These are phyloP conservation scores for Psidium guajava DNA, from an alignment of 345 rosid species.

Conservation along the genomic window DNA sequence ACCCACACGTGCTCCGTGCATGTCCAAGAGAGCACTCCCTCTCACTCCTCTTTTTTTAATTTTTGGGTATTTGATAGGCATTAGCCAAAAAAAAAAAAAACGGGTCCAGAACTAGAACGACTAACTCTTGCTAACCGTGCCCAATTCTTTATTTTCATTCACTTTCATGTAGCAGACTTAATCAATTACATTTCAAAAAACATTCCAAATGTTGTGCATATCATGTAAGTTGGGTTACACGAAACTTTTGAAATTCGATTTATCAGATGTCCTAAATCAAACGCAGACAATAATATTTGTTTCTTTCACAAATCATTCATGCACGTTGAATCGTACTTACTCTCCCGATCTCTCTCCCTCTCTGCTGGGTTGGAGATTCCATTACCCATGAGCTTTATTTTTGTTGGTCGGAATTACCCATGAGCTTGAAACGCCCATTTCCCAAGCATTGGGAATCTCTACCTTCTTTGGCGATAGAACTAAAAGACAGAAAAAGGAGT, in stretches of 20 bases:
- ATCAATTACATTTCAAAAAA: background rate
- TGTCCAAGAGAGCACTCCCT: background rate
- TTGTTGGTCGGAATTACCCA: too few species aligned
- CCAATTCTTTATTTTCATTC: background rate
- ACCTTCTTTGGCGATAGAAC: background rate
- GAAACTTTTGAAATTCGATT: background rate
- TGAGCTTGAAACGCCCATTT: background rate
- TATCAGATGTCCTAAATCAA: too few species aligned
- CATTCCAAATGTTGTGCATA: background rate
- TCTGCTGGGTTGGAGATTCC: conserved; percentile 7
- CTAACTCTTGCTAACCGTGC: background rate
- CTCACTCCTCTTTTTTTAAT: background rate
- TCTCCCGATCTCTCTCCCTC: background rate
- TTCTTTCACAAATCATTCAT: background rate
- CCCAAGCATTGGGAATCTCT: conserved; percentile 6
- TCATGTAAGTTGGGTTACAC: background rate
- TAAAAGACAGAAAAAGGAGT: background rate
- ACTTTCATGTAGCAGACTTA: background rate
- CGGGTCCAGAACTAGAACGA: background rate
- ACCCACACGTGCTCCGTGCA: background rate
- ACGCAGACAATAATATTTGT: background rate
- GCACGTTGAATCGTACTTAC: background rate
- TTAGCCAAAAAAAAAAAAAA: background rate
- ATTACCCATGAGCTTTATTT: conserved; percentile 6
- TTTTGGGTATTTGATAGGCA: background rate